Evolutionary conservation across 768 basidiomycete genomes (phyloP).

Genomic region (Tricholoma bakamatsutake): DNA sequence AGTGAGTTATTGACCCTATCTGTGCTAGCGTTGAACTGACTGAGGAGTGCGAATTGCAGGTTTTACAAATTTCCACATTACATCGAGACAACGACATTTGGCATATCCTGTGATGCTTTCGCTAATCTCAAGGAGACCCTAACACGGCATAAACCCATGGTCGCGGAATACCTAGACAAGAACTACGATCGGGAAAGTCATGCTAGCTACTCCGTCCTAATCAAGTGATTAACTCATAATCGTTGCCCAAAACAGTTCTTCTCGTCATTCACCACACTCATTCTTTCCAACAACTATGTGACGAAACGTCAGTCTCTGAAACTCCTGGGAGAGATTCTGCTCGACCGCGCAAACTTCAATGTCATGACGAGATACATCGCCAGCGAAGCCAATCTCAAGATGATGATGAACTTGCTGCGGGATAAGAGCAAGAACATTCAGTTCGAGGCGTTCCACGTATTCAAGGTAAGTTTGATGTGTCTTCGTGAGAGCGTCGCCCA

Average conservation of each 20-base stretch:
- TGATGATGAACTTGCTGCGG: slow-evolving; percentile 99
- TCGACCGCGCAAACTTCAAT: slow-evolving; percentile 96
- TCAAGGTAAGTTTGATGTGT: slow-evolving; percentile 61
- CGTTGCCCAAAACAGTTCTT: slow-evolving; percentile 70
- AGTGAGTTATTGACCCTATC: slow-evolving; percentile 51
- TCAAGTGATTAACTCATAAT: slow-evolving; percentile 51
- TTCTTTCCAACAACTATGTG: slow-evolving; percentile 93
- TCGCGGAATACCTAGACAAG: slow-evolving; percentile 92
- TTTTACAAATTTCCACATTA: slow-evolving; percentile 96
- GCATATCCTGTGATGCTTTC: slow-evolving; percentile 96
- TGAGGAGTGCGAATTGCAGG: slow-evolving; percentile 32
- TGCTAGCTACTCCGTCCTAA: neutral
- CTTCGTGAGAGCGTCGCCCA: slow-evolving; percentile 7
- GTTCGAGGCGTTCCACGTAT: slow-evolving; percentile 99
- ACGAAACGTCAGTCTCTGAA: slow-evolving; percentile 99
- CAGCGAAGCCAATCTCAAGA: slow-evolving; percentile 93
- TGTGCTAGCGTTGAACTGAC: neutral
- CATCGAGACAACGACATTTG: slow-evolving; percentile 97
- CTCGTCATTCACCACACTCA: slow-evolving; percentile 86
- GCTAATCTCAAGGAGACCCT: slow-evolving; percentile 97
- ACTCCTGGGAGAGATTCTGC: slow-evolving; percentile 93
- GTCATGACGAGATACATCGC: slow-evolving; percentile 99
- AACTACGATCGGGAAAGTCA: slow-evolving; percentile 87
- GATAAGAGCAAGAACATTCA: slow-evolving; percentile 99
- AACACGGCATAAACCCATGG: slow-evolving; percentile 97